Evolutionary conservation across 257 asterid genomes (phyloP).

Genomic region (Jaltomata sinuosa): DNA sequence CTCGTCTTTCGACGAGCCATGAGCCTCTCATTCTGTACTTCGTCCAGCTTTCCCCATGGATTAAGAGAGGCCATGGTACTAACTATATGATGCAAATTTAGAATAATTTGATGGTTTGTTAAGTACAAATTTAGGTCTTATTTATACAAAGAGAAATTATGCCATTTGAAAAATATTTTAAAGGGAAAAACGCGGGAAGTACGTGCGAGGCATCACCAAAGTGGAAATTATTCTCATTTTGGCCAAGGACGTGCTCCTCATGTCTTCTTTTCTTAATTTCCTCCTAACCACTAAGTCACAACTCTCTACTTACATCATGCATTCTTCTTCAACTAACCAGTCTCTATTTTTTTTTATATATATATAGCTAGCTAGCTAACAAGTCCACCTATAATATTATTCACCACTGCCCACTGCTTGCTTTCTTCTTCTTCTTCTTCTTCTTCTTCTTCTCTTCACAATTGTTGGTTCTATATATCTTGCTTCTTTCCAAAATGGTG

Average conservation of each 20-base stretch:
- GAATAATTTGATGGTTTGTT: not conserved
- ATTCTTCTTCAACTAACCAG: not conserved
- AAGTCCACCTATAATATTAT: not conserved
- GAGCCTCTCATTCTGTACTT: slow-evolving; percentile 49
- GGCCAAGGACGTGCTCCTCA: slow-evolving; percentile 18
- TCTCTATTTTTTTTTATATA: not conserved
- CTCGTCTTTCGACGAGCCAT: slow-evolving; percentile 40
- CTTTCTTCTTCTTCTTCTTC: not conserved
- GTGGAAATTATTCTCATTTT: not conserved
- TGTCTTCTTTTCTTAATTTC: slow-evolving; percentile 1
- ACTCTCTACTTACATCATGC: not conserved
- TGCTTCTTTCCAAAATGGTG: no score
- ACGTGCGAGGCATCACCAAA: slow-evolving; percentile 38
- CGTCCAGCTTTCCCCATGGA: slow-evolving; percentile 49
- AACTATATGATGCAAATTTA: not conserved
- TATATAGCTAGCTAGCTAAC: no score
- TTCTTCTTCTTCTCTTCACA: no score
- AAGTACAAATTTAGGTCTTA: not conserved
- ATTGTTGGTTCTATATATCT: no score
- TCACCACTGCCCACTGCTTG: not conserved
- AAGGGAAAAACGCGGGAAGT: slow-evolving; percentile 1
- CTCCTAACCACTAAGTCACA: not conserved
- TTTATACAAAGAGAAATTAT: not conserved
- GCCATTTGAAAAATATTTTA: not conserved
- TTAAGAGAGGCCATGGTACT: slow-evolving; percentile 28